Evolutionary conservation across 1,139 yeast species (phyloP), one percentile per base, ranked within the genome.

Genomic region (Debaryomyces subglobosus): DNA sequence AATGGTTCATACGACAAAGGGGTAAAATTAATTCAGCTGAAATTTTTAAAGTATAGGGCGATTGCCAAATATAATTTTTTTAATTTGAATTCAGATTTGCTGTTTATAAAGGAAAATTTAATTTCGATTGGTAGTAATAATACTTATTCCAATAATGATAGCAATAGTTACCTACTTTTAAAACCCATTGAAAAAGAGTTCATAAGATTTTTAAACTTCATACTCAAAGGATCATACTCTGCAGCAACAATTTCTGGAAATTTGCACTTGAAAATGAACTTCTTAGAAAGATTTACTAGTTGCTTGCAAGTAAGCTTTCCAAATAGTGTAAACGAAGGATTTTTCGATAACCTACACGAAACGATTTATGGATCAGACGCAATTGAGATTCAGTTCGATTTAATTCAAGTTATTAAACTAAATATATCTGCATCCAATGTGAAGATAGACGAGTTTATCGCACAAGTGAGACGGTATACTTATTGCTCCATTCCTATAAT

Each of bases 161-260:
- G 12, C 5, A 40, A 39, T 13, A 44, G 46, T 20, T 36, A 38
- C 15, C 39, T 44, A 25, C 33, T 45, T 36, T 40, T 55, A 41
- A 55, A 55, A 33, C 55, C 53, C 3, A 45, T 56, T 29, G 58
- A 52, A 39, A 41, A 44, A 43, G 49, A 35, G 50, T 54, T 44
- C 34, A 43, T 33, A 32, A 47, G 49, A 16, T 55, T 54, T 36
- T 44, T 54, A 36, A 41, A 46, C 18, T 53, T 52, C 27, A 46
- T 53, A 13, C 45, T 49, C 16, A 39, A 46, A n/a, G 54, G 51
- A 10, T 36, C 49, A 3, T 45, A 43, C 5, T 25, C 44, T 4
- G 43, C 49, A n/a, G 45, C 49, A 34, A 39, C 47, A 38, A 37
- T 42, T 12, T 44, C 46, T 9, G 45, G 49, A 15, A 38, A 39